Base-by-base conservation (phyloP, 2,329 filamentous ascomycete species). In the Clonostachys solani region DNA sequence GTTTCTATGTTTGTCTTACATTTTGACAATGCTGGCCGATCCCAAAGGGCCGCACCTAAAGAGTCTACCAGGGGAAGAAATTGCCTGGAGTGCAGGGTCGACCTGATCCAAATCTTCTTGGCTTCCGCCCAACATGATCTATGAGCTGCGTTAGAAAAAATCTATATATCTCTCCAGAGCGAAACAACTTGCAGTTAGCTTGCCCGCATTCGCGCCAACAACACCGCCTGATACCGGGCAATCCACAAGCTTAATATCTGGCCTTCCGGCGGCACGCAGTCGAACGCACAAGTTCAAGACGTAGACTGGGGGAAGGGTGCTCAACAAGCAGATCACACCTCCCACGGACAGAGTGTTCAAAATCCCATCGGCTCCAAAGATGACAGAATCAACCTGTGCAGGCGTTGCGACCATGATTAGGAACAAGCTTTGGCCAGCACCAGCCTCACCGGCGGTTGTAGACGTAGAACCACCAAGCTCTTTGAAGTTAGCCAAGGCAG, bases 341-440 rank as follows among this genome's bases (percentile, higher is more conserved):
- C 76, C 77, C 45, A 75, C 62, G 0, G 82, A 78, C 3, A 88
- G 69, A 5, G 69, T 57, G 2, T 60, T 45, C 8, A 66, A 55
- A 3, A 67, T 83, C 4, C 80, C 75, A 2, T 75, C 69, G 2
- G 70, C 72, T 29, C 80, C 79, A 52, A 90, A 81, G 3, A 90
- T 67, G 1, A 86, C 83, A 0, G 72, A 67, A 50, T 87, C 78
- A 10, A 81, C 85, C 61, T 90, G 87, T 37, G 78, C 74, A 3
- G 84, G 80, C 1, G 85, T 88, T 8, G 86, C 86, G 1, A 90
- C 87, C 86, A 90, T 90, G 62, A 82, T 82, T 23, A 90, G 75
- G 57, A 84, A 82, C 61, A 79, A 83, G 18, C 73, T 56, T 52
- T 80, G 82, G 37, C 71, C 75, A 42, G 68, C 66, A 13, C 85